Conservation (phyloP, 495 filamentous ascomycete genomes). For the Cercophora samala region DNA sequence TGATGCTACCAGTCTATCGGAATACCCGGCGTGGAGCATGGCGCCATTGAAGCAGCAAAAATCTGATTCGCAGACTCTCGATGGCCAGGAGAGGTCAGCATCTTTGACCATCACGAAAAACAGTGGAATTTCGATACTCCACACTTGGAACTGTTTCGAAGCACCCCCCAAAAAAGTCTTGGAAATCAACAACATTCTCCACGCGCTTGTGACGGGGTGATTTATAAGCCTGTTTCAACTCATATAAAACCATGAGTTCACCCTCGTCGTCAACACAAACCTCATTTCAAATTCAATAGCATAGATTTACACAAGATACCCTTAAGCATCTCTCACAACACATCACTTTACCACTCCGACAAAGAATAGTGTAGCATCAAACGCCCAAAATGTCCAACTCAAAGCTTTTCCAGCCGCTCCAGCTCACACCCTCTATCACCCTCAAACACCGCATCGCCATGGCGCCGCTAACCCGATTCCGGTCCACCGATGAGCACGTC, state of each 20-base stretch:
- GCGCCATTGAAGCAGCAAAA: background rate
- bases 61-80: background rate
- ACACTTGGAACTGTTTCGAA: background rate
- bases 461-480: slow-evolving; percentile 49
- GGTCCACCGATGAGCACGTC: slow-evolving; percentile 42
- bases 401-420: slow-evolving; percentile 43
- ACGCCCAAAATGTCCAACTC: slow-evolving; percentile 1
- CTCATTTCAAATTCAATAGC: background rate
- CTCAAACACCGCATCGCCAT: slow-evolving; percentile 44
- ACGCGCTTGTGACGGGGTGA: background rate
- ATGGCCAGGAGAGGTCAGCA: background rate
- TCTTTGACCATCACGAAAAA: background rate
- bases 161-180: background rate
- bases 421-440: slow-evolving; percentile 30
- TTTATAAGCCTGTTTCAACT: background rate
- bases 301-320: background rate
- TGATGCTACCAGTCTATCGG: background rate
- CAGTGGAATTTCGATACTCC: background rate
- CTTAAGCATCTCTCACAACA: background rate
- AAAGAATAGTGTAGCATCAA: background rate
- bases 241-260: background rate
- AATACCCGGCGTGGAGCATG: background rate
- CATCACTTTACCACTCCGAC: background rate
- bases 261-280: background rate
- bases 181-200: background rate